Percentiles rank a stretch among this genome's conserved stretches.
These are phyloP conservation scores for Leccinum fibrillosum DNA, from an alignment of 768 basidiomycete species.

Conservation along the genomic window DNA sequence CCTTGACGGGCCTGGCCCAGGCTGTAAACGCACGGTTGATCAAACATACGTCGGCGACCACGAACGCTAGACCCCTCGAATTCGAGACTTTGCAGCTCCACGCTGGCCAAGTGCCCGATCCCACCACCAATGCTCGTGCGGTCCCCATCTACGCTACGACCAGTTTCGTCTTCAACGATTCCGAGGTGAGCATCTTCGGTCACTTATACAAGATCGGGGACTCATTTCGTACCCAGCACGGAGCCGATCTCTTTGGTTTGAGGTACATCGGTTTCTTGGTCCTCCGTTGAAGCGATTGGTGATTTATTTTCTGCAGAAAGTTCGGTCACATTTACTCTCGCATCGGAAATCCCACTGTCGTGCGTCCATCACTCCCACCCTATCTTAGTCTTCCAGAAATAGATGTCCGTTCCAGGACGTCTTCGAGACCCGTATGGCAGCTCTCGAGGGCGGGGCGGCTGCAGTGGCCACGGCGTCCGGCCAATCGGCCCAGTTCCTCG, in stretches of 20 bases:
- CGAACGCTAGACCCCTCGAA: slow-evolving; percentile 36
- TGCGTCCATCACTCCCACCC: slow-evolving; percentile 27
- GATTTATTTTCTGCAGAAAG: slow-evolving; percentile 24
- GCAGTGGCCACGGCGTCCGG: slow-evolving; percentile 58
- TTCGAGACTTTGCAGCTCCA: slow-evolving; percentile 66
- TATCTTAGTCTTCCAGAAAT: background rate
- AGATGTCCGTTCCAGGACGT: slow-evolving; percentile 43
- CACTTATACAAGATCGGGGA: background rate
- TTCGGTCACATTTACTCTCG: slow-evolving; percentile 55
- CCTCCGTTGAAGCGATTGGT: background rate
- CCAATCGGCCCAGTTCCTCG: slow-evolving; percentile 61
- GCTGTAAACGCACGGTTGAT: background rate
- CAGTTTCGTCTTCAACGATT: slow-evolving; percentile 56
- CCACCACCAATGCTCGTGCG: slow-evolving; percentile 56
- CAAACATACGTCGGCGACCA: background rate
- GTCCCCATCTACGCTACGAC: slow-evolving; percentile 61
- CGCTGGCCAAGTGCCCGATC: slow-evolving; percentile 53
- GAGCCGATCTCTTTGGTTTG: slow-evolving; percentile 52
- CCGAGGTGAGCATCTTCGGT: slow-evolving; percentile 33
- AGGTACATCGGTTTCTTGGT: slow-evolving; percentile 22
- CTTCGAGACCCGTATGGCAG: slow-evolving; percentile 63
- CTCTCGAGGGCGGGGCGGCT: slow-evolving; percentile 59
- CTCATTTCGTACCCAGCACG: slow-evolving; percentile 39
- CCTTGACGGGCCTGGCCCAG: background rate
- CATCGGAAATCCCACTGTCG: slow-evolving; percentile 55